phyloP scores from a whole-genome alignment of 2,329 filamentous ascomycete species.

The Thelonectria blattea region DNA sequence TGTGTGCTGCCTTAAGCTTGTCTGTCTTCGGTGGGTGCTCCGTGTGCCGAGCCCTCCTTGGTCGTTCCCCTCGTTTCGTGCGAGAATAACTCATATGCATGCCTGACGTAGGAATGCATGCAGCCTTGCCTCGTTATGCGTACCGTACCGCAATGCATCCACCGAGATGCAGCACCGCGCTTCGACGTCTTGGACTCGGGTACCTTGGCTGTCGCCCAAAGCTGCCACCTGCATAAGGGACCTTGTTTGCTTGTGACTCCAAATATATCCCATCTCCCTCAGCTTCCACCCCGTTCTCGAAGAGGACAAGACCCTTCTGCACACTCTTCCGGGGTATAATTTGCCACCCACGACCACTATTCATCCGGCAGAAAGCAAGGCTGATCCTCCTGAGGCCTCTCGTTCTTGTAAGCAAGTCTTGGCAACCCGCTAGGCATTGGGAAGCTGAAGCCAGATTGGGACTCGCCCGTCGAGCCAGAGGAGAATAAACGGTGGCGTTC shows the following conservation, averaged over 20 bases:
- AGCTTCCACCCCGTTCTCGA: not conserved
- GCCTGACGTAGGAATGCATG: not conserved
- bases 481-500: not conserved
- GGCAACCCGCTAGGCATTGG: constrained; percentile 22
- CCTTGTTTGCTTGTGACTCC: not conserved
- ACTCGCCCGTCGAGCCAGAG: not conserved
- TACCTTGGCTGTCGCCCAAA: not conserved
- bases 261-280: not conserved
- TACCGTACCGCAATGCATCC: not conserved
- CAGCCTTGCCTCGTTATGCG: no score
- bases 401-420: constrained; percentile 23
- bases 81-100: not conserved
- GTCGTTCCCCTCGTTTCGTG: not conserved
- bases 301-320: constrained; percentile 18
- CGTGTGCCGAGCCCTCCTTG: no score
- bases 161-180: not conserved
- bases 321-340: constrained; percentile 12
- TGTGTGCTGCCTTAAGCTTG: not conserved
- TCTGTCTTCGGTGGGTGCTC: no score
- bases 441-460: constrained; percentile 1
- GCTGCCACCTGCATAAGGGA: not conserved
- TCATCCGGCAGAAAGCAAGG: constrained; percentile 2
- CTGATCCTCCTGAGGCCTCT: constrained; percentile 11
- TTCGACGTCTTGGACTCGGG: not conserved
- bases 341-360: constrained; percentile 13